Conservation (phyloP, 2,329 filamentous ascomycete species). For the Rhynchosporium agropyri region DNA sequence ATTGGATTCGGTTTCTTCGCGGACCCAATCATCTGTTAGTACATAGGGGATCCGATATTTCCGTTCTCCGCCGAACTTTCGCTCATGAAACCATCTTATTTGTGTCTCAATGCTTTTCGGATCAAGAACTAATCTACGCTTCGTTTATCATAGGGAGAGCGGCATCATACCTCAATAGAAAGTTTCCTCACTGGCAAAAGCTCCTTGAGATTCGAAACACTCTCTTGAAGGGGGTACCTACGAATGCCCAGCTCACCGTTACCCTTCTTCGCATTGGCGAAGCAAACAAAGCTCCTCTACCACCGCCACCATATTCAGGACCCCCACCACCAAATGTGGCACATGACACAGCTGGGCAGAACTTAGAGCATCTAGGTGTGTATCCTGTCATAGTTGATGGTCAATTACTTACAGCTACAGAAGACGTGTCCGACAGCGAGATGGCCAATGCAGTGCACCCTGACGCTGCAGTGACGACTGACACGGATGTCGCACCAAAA, state of each 20-base stretch:
- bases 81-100: too few species aligned
- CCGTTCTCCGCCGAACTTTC: too few species aligned
- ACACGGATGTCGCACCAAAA: conserved; percentile 23
- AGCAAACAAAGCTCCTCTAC: conserved; percentile 76
- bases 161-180: conserved; percentile 60
- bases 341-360: conserved; percentile 51
- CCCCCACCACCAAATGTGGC: conserved; percentile 46
- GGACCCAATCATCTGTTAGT: conserved; percentile 65
- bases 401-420: conserved; percentile 26
- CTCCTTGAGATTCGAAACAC: conserved; percentile 62
- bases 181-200: conserved; percentile 73
- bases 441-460: conserved; percentile 44
- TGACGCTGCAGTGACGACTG: conserved; percentile 43
- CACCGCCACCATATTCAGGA: conserved; percentile 57
- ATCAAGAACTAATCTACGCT: too few species aligned
- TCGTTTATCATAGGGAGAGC: conserved; percentile 44
- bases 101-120: too few species aligned
- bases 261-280: conserved; percentile 83
- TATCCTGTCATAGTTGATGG: conserved; percentile 43
- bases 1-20: conserved; percentile 80
- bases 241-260: conserved; percentile 80
- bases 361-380: conserved; percentile 55
- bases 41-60: too few species aligned
- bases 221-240: conserved; percentile 78
- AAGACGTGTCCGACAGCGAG: conserved; percentile 38